Percentiles rank a stretch among this genome's conserved stretches.
Evolutionary conservation across 371 early-diverging fungal species (phyloP).

Genomic region (Homolaphlyctis polyrhiza): DNA sequence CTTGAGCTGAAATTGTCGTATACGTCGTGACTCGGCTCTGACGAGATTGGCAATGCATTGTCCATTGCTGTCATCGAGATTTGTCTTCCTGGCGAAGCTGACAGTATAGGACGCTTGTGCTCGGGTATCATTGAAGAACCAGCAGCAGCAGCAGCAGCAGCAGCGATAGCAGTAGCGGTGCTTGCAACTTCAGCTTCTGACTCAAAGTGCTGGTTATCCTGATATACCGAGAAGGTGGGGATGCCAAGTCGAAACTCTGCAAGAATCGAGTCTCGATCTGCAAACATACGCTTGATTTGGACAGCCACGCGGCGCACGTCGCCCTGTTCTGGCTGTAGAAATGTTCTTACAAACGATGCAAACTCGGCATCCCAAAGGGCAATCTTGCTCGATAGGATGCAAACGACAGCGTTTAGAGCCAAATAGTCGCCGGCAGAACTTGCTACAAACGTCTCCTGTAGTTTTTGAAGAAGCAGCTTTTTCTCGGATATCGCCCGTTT

Average conservation of each 20-base stretch:
- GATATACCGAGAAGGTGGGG: background rate
- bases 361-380: conserved; percentile 79
- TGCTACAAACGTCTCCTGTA: conserved; percentile 73
- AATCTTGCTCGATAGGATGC: conserved; percentile 70
- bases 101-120: background rate
- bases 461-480: conserved; percentile 66
- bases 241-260: background rate
- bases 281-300: conserved; percentile 60
- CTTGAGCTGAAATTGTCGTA: too few species aligned
- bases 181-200: background rate
- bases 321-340: conserved; percentile 65
- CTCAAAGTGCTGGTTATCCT: background rate
- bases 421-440: conserved; percentile 73
- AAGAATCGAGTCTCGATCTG: background rate
- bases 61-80: background rate
- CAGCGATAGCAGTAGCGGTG: background rate
- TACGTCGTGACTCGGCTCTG: too few species aligned
- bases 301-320: conserved; percentile 60
- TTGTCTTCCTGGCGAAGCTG: background rate
- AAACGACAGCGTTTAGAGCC: conserved; percentile 68
- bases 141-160: background rate
- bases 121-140: background rate
- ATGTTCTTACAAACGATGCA: conserved; percentile 62
- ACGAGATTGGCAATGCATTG: background rate
- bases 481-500: conserved; percentile 55